Evolutionary conservation across 2,329 filamentous ascomycete species (phyloP), one percentile per base, ranked within the genome.

Genomic region (Metarhizium guizhouense): DNA sequence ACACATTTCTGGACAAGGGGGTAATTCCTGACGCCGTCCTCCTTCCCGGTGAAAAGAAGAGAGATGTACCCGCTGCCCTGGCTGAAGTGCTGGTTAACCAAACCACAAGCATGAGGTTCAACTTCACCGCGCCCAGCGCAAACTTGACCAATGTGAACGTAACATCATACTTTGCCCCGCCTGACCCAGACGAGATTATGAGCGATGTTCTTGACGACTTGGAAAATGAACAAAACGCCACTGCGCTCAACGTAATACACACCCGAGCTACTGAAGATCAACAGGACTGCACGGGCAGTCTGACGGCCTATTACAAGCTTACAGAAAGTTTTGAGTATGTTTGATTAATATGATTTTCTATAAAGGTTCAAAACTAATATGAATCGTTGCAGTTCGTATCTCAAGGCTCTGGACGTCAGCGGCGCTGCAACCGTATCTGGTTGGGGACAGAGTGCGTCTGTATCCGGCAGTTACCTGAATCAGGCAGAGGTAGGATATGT

Each of bases 401-500:
- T 55, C 4, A 30, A 55, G 47, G 25, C 20, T 32, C 53, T 55
- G 14, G 53, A 38, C 8, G 18, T 55, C 11, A 55, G 53, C 11
- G 47, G 34, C 13, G 49, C 36, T 32, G 36, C 48, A 25, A 47
- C 48, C 1, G 16, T 55, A 5, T 43, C 47, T 7, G 48, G 47
- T 14, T 55, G 25, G 18, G 53, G 53, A 3, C 53, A 55, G n/a
- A 47, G 47, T 25, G 53, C 53, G 20, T 14, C 18, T 45, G 6
- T 51, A 16, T 55, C 53, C 0, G 53, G 53, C 20, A 13, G 34
- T n/a, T 55, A 55, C 25, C 53, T 55, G 4, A 34, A 55, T n/a
- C 47, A 55, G 7, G 20, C 53, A 14, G 6, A 51, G 36, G 53
- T 51, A 45, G 10, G 10, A 47, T 14, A 1, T 20, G 25, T 25